These are phyloP conservation scores for Herpotrichia juniperi DNA, from an alignment of 2,329 filamentous ascomycete species.

Conservation along the genomic window DNA sequence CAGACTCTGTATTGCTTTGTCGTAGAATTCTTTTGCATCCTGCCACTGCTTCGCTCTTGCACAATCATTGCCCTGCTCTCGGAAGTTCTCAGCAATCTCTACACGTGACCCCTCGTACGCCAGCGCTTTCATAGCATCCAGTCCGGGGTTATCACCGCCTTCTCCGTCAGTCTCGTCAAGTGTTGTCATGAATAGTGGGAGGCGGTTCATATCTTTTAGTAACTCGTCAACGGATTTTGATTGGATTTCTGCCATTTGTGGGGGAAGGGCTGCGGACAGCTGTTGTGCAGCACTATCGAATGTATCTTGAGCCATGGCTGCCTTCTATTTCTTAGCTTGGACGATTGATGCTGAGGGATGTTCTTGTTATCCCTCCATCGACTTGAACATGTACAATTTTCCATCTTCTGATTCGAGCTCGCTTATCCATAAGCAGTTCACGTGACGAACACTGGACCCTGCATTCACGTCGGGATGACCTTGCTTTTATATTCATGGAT, in stretches of 20 bases:
- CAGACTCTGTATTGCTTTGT: constrained; percentile 79
- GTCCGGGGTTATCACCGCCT: constrained; percentile 76
- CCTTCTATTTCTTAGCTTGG: background rate
- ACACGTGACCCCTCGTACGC: constrained; percentile 90
- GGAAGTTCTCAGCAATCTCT: constrained; percentile 84
- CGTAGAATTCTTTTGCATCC: constrained; percentile 91
- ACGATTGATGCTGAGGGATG: background rate
- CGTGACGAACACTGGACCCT: background rate
- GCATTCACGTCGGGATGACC: background rate
- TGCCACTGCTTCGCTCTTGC: constrained; percentile 75
- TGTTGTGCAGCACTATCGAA: constrained; percentile 16
- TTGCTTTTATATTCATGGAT: too few species aligned
- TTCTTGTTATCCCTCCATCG: background rate
- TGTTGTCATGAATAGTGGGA: constrained; percentile 95
- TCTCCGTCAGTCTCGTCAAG: constrained; percentile 68
- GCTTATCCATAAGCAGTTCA: constrained; percentile 3
- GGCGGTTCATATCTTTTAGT: constrained; percentile 68
- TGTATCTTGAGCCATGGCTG: constrained; percentile 16
- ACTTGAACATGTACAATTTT: constrained; percentile 17
- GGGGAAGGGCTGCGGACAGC: constrained; percentile 58
- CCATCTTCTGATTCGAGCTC: background rate
- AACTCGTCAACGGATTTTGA: constrained; percentile 66
- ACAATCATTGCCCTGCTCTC: constrained; percentile 89
- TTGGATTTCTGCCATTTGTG: constrained; percentile 62
- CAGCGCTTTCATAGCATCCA: constrained; percentile 87